Evolutionary conservation across 345 rosid species (phyloP).

Genomic region (Heritiera littoralis): DNA sequence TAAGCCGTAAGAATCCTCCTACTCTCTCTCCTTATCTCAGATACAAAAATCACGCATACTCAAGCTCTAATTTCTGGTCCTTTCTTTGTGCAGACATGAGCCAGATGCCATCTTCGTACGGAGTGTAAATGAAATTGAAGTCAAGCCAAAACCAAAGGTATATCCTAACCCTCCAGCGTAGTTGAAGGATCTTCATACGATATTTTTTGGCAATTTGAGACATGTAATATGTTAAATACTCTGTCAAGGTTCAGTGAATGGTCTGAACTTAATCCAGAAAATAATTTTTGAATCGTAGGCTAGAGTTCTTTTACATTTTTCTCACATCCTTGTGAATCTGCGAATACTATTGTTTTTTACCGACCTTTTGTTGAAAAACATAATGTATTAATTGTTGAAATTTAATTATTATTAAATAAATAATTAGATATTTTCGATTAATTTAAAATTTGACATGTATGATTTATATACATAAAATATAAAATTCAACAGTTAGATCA

Average conservation of each 20-base stretch:
- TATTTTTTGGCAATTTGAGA: neutral
- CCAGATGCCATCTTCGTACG: slow-evolving; percentile 86
- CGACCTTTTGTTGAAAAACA: neutral
- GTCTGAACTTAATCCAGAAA: slow-evolving; percentile 7
- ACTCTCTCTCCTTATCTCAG: neutral
- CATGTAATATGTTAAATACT: neutral
- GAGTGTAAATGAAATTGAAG: slow-evolving; percentile 86
- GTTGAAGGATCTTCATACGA: neutral
- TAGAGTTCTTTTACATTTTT: neutral
- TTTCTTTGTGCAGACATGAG: slow-evolving; percentile 71
- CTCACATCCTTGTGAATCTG: slow-evolving; percentile 39
- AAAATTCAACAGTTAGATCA: no score
- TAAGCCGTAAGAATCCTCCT: slow-evolving; percentile 60
- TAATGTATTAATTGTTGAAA: no score
- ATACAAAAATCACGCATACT: neutral
- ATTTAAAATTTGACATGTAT: no score
- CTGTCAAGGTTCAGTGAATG: neutral
- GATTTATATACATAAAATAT: no score
- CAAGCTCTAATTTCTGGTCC: slow-evolving; percentile 6
- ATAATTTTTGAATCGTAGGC: neutral
- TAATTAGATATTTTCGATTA: no score
- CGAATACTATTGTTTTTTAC: slow-evolving; percentile 23
- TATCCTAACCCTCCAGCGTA: slow-evolving; percentile 76
- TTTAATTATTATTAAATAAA: no score
- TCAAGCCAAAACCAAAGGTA: slow-evolving; percentile 89